Base-by-base conservation (phyloP, 257 asterid genomes). In the Oldenlandia corymbosa region DNA sequence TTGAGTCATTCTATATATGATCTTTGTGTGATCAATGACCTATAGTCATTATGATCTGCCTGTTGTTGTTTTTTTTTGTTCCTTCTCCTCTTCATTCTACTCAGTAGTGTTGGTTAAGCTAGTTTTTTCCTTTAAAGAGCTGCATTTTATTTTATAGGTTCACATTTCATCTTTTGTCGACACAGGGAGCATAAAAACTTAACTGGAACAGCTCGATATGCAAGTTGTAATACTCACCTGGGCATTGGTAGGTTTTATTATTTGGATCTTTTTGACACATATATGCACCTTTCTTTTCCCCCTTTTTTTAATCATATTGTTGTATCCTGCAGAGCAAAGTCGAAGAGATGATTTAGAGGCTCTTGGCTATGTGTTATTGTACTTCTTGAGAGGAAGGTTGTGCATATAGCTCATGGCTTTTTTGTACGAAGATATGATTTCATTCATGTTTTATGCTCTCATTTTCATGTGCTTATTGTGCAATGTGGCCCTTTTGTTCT, bases 201-300 rank as follows among this genome's bases (percentile, higher is more conserved):
- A 75, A 92, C 99, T 0, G 97, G 99, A 69, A 92, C 99, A 50
- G 99, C 99, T 42, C 95, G 99, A 41, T 92, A 92, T 83, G 99
- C 99, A 57, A 92, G 99, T 73, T 92, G 99, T 77, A 92, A 92
- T 77, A 92, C 99, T 70, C 99, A 92, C 84, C 94, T 92, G 30
- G 96, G 98, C 70, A 87, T 88, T 55, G 98, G 98, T 91, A 75
- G 73, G 87, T 62, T 21, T 58, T 21, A 1, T 14, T 11, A 46
- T 24, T 26, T 17, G 20, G 45, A n/a, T 20, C 21, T 21, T 10
- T 37, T 65, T 20, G 8, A 18, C 36, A 7, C 58, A 5, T 59
- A 30, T 37, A 10, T 47, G 37, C 14, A 41, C 48, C 26, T 24
- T 37, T 23, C 20, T n/a, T 23, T 39, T 28, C 48, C 14, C 48